Evolutionary conservation across 2,329 filamentous ascomycete species (phyloP).

Genomic region (Sarocladiaceae sp.): DNA sequence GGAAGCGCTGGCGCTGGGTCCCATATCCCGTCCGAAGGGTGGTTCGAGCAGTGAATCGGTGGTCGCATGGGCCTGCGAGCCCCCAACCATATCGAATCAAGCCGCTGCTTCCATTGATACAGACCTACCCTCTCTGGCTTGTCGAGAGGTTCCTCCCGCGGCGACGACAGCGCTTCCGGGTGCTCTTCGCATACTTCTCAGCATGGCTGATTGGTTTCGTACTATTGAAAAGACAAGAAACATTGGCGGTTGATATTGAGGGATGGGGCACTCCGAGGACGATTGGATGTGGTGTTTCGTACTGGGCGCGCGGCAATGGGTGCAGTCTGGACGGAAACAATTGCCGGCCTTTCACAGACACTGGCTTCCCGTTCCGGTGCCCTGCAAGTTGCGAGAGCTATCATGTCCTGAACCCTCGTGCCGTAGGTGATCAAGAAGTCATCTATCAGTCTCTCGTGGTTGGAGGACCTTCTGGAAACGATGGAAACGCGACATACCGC

Average conservation of each 20-base stretch:
- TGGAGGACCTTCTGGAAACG: conserved; percentile 53
- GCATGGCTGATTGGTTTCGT: conserved; percentile 68
- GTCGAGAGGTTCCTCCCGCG: conserved; percentile 60
- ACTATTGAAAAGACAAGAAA: conserved; percentile 62
- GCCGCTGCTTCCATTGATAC: conserved; percentile 61
- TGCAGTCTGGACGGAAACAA: conserved; percentile 72
- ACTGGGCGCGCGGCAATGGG: conserved; percentile 66
- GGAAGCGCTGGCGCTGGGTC: conserved; percentile 53
- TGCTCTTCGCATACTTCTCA: conserved; percentile 57
- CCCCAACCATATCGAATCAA: conserved; percentile 45
- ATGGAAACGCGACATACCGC: conserved; percentile 62
- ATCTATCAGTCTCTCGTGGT: conserved; percentile 63
- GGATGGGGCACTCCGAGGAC: conserved; percentile 63
- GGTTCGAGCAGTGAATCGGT: conserved; percentile 36
- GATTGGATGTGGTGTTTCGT: conserved; percentile 64
- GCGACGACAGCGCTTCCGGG: conserved; percentile 51
- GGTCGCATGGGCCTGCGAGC: conserved; percentile 53
- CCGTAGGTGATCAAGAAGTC: conserved; percentile 67
- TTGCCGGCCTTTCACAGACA: conserved; percentile 71
- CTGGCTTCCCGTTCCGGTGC: conserved; percentile 69
- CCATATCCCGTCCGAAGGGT: conserved; percentile 51
- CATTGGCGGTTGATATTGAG: conserved; percentile 55
- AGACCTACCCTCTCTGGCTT: conserved; percentile 61
- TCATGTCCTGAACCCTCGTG: conserved; percentile 65
- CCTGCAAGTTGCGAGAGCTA: conserved; percentile 66